Percentiles rank a stretch among this genome's conserved stretches.
These are phyloP conservation scores for Annulohypoxylon bovei DNA, from an alignment of 495 filamentous ascomycete species.

Conservation along the genomic window DNA sequence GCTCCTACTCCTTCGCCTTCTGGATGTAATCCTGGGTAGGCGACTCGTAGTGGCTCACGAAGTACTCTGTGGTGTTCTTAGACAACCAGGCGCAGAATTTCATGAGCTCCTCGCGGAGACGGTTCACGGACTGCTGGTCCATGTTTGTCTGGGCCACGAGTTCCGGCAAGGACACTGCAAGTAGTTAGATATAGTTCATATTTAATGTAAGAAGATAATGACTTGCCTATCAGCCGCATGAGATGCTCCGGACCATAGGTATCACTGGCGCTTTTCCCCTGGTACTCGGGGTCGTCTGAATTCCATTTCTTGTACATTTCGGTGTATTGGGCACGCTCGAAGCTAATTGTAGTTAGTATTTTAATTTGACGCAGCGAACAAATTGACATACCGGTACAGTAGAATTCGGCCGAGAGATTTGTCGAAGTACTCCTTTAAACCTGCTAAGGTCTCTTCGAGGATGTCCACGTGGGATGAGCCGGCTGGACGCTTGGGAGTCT, in stretches of 20 bases:
- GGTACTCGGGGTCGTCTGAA: slow-evolving; percentile 62
- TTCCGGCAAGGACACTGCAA: slow-evolving; percentile 85
- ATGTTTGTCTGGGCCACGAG: slow-evolving; percentile 97
- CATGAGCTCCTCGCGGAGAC: slow-evolving; percentile 84
- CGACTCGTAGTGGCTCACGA: slow-evolving; percentile 78
- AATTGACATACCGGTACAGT: slow-evolving; percentile 72
- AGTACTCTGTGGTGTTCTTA: slow-evolving; percentile 76
- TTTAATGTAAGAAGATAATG: not conserved
- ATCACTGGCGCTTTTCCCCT: slow-evolving; percentile 73
- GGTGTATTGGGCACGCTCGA: slow-evolving; percentile 86
- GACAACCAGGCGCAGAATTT: slow-evolving; percentile 84
- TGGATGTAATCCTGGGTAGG: slow-evolving; percentile 62
- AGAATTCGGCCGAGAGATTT: slow-evolving; percentile 84
- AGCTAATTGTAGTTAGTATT: slow-evolving; percentile 53
- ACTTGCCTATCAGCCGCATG: slow-evolving; percentile 84
- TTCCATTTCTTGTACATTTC: slow-evolving; percentile 73
- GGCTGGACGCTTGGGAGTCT: slow-evolving; percentile 70
- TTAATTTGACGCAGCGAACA: not conserved
- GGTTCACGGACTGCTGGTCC: slow-evolving; percentile 87
- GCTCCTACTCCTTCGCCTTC: slow-evolving; percentile 51
- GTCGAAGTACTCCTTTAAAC: slow-evolving; percentile 92
- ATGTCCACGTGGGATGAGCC: slow-evolving; percentile 80
- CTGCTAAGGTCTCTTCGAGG: slow-evolving; percentile 85
- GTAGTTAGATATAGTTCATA: slow-evolving; percentile 30
- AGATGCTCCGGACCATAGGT: slow-evolving; percentile 96